Conservation (phyloP, 2,329 filamentous ascomycete species). For the Cladophialophora exuberans region DNA sequence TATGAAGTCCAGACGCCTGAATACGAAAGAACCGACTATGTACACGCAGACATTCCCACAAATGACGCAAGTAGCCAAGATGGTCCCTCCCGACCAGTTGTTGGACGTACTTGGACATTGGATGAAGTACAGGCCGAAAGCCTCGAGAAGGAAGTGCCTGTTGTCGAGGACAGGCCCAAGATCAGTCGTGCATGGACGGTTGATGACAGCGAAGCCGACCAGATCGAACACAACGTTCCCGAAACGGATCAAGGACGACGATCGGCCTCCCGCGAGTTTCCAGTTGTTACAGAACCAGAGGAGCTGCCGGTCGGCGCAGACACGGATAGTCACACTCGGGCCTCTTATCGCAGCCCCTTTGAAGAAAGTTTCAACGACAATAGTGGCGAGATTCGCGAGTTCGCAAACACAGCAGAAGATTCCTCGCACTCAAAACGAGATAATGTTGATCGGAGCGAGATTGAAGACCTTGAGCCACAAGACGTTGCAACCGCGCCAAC, state of each 20-base stretch:
- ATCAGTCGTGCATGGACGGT: conserved; percentile 26
- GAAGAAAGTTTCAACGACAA: conserved; percentile 55
- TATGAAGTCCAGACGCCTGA: conserved; percentile 66
- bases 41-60: too few relatives aligned
- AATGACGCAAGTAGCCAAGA: too few relatives aligned
- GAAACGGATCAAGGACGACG: neutral
- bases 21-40: conserved; percentile 40
- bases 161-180: conserved; percentile 21
- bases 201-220: conserved; percentile 24
- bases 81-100: conserved; percentile 8
- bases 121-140: conserved; percentile 24
- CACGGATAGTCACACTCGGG: conserved; percentile 37
- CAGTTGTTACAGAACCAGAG: neutral
- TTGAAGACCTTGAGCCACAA: neutral
- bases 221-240: conserved; percentile 14
- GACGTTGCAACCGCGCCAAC: neutral
- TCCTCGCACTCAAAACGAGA: neutral
- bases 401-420: neutral
- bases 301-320: neutral
- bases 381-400: too few relatives aligned
- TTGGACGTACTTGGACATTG: conserved; percentile 27
- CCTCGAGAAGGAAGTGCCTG: conserved; percentile 24
- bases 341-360: conserved; percentile 55
- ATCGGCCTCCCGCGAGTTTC: neutral
- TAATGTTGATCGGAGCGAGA: neutral